A percentile compares a stretch with the other conserved stretches of the same genome.
Evolutionary conservation across 169 alveolate species (phyloP).

Genomic region (Perkinsus olseni): DNA sequence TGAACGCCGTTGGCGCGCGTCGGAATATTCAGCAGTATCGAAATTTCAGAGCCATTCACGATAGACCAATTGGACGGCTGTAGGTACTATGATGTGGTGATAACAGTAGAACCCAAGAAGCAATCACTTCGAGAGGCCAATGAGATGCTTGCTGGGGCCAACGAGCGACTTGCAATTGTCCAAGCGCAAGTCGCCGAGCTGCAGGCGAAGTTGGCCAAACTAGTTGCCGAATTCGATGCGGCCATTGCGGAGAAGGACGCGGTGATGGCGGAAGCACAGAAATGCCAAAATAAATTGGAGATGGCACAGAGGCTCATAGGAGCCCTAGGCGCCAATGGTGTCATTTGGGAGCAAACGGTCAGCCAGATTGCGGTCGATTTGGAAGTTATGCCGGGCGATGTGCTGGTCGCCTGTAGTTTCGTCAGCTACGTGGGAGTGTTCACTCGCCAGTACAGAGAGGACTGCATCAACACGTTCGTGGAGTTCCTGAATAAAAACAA

Average conservation of each 20-base stretch:
- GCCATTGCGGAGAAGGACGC: conserved; percentile 87
- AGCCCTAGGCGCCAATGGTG: conserved; percentile 85
- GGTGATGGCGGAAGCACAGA: conserved; percentile 82
- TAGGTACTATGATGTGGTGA: conserved; percentile 80
- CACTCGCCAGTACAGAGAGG: conserved; percentile 76
- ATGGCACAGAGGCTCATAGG: conserved; percentile 83
- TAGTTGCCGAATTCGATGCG: conserved; percentile 60
- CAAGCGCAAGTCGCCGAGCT: conserved; percentile 70
- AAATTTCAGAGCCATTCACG: too few species aligned
- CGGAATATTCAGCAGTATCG: too few species aligned
- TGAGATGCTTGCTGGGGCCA: conserved; percentile 77
- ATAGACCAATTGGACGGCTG: too few species aligned
- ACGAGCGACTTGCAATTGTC: conserved; percentile 73
- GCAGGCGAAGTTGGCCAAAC: conserved; percentile 63
- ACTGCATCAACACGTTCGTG: conserved; percentile 34
- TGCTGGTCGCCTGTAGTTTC: conserved; percentile 80
- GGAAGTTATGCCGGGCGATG: conserved; percentile 80
- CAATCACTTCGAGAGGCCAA: conserved; percentile 76
- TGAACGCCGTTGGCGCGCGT: too few species aligned
- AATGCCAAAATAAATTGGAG: conserved; percentile 81
- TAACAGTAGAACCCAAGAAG: conserved; percentile 86
- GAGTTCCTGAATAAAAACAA: conserved; percentile 61
- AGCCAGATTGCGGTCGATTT: conserved; percentile 58
- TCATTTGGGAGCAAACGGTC: conserved; percentile 83
- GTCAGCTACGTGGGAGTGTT: conserved; percentile 91